Evolutionary conservation across 495 filamentous ascomycete species (phyloP).

Genomic region (Letharia columbiana): DNA sequence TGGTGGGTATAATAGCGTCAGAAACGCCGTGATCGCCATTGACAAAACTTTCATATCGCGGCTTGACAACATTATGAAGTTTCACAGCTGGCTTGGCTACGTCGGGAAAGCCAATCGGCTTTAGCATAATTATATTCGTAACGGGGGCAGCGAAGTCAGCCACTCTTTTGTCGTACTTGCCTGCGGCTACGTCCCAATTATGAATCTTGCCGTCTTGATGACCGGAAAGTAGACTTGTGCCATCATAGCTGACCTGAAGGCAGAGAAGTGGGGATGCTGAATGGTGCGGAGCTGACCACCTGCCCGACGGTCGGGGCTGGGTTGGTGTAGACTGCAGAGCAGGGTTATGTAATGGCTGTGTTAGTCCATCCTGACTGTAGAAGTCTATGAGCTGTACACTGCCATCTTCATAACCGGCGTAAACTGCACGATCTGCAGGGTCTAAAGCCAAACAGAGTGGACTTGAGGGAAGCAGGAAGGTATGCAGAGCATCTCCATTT

Average conservation of each 20-base stretch:
- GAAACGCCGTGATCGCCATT: constrained; percentile 35
- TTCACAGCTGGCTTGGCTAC: constrained; percentile 35
- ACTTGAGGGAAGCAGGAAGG: constrained; percentile 63
- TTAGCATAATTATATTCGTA: constrained; percentile 65
- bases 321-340: constrained; percentile 47
- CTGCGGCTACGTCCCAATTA: constrained; percentile 66
- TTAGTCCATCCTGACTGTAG: constrained; percentile 46
- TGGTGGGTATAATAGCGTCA: constrained; percentile 48
- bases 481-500: constrained; percentile 64
- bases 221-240: constrained; percentile 71
- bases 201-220: constrained; percentile 71
- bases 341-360: constrained; percentile 48
- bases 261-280: constrained; percentile 55
- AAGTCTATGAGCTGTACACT: constrained; percentile 75
- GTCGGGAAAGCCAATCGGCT: constrained; percentile 49
- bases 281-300: constrained; percentile 53
- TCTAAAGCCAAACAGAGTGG: constrained; percentile 71
- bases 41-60: constrained; percentile 46
- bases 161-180: constrained; percentile 51
- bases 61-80: constrained; percentile 60
- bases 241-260: constrained; percentile 67
- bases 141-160: constrained; percentile 66
- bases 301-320: constrained; percentile 45
- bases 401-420: constrained; percentile 74
- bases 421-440: constrained; percentile 73